Evolutionary conservation across 169 alveolate genomes (phyloP).

Genomic region (Plasmodium cynomolgi): DNA sequence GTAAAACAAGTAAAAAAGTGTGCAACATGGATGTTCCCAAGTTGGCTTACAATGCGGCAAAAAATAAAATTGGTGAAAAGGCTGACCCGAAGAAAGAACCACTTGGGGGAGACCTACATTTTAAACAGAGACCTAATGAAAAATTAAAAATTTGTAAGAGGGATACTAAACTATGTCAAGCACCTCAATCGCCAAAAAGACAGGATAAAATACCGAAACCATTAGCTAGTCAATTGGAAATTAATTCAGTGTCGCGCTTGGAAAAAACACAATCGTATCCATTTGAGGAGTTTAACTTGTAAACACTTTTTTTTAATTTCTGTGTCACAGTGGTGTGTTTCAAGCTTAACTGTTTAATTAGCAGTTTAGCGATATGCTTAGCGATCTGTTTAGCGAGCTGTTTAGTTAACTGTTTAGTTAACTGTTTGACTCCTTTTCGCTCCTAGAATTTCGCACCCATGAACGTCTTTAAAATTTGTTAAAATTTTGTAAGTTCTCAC

Average conservation of each 20-base stretch:
- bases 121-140: conserved; percentile 24
- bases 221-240: conserved; percentile 67
- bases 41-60: conserved; percentile 15
- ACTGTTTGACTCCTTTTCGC: background rate
- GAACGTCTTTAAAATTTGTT: conserved; percentile 32
- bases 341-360: background rate
- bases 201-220: conserved; percentile 71
- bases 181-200: conserved; percentile 60
- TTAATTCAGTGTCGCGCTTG: conserved; percentile 29
- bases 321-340: background rate
- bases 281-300: conserved; percentile 53
- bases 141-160: conserved; percentile 21
- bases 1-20: conserved; percentile 6
- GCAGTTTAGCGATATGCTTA: background rate
- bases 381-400: background rate
- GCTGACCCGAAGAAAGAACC: background rate
- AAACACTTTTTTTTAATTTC: conserved; percentile 6
- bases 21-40: conserved; percentile 5
- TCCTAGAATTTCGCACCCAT: conserved; percentile 7
- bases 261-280: conserved; percentile 71
- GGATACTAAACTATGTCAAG: conserved; percentile 13
- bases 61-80: conserved; percentile 15
- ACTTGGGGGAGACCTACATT: conserved; percentile 7
- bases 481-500: conserved; percentile 28
- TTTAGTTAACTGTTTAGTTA: background rate